Percentiles rank a stretch among this genome's conserved stretches.
Evolutionary conservation across 129 eudicot genomes (phyloP).

Genomic region (Flaveria sonorensis): DNA sequence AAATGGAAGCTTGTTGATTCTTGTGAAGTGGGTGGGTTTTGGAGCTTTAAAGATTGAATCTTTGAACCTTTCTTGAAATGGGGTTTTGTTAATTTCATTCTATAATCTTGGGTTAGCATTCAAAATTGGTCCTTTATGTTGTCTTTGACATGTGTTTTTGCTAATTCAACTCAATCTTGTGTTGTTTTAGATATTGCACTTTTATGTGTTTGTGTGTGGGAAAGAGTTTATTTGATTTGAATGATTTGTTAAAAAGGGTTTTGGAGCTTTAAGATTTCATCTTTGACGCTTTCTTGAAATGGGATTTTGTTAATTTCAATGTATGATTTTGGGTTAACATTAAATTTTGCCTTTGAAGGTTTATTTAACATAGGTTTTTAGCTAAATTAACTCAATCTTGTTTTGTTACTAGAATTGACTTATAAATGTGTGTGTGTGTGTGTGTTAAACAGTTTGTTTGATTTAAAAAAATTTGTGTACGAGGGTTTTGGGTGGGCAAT

Average conservation of each 20-base stretch:
- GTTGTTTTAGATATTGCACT: neutral
- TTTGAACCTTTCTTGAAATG: conserved; percentile 29
- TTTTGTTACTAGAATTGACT: too few species aligned
- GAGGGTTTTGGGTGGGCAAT: conserved; percentile 15
- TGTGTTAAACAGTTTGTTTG: neutral
- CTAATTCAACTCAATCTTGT: conserved; percentile 1
- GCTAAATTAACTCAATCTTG: neutral
- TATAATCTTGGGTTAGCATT: conserved; percentile 15
- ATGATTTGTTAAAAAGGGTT: conserved; percentile 24
- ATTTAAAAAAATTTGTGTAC: neutral
- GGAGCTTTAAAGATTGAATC: conserved; percentile 25
- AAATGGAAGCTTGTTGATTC: conserved; percentile 24
- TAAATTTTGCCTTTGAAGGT: conserved; percentile 8
- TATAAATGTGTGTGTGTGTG: neutral
- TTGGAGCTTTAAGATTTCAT: conserved; percentile 26
- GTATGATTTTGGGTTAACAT: conserved; percentile 18
- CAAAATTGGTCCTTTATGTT: neutral
- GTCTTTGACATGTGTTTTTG: conserved; percentile 18
- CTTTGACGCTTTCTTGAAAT: conserved; percentile 29
- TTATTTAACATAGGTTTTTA: conserved; percentile 20
- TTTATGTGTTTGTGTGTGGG: neutral
- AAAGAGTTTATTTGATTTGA: conserved; percentile 1
- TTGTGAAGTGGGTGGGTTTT: conserved; percentile 36
- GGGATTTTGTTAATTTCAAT: conserved; percentile 28
- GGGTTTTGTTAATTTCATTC: conserved; percentile 29